A percentile compares a stretch with the other conserved stretches of the same genome.
These are phyloP conservation scores for Alternaria consortialis DNA, from an alignment of 2,329 filamentous ascomycete species.

Conservation along the genomic window DNA sequence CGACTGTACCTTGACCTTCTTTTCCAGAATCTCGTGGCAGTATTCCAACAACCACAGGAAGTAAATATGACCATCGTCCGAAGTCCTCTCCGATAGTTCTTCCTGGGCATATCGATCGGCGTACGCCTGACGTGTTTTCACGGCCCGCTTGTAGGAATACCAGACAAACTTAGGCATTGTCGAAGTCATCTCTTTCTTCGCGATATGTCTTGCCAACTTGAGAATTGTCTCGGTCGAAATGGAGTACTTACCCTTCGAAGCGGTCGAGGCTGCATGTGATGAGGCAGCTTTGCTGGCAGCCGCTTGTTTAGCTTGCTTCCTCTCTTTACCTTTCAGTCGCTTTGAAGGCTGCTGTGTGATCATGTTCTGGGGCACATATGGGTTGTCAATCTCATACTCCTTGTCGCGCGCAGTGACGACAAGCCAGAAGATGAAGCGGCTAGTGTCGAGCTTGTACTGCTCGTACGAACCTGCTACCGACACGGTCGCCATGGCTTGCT, in stretches of 20 bases:
- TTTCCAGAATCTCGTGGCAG: conserved; percentile 1
- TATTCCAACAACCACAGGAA: conserved; percentile 2
- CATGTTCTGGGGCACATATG: background rate
- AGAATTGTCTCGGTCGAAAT: conserved; percentile 2
- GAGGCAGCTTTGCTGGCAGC: background rate
- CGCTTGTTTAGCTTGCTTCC: background rate
- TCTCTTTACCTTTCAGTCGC: conserved; percentile 1
- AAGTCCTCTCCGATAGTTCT: background rate
- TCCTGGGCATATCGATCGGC: background rate
- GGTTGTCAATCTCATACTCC: background rate
- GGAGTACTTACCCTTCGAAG: background rate
- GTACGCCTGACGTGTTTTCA: conserved; percentile 1
- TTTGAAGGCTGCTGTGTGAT: background rate
- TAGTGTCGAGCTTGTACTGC: conserved; percentile 4
- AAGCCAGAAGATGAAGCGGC: conserved; percentile 2
- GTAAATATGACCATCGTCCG: background rate
- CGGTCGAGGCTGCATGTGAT: background rate
- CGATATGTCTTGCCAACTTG: background rate
- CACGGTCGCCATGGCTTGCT: background rate
- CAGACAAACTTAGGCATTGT: conserved; percentile 6
- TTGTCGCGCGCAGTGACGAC: background rate
- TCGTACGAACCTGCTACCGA: background rate
- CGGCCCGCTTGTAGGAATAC: conserved; percentile 4
- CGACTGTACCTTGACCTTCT: background rate
- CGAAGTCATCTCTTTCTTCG: background rate